Percentiles rank a stretch among this genome's conserved stretches.
phyloP scores from a whole-genome alignment of 805 yeast genomes.

The Candida rishiriensis region DNA sequence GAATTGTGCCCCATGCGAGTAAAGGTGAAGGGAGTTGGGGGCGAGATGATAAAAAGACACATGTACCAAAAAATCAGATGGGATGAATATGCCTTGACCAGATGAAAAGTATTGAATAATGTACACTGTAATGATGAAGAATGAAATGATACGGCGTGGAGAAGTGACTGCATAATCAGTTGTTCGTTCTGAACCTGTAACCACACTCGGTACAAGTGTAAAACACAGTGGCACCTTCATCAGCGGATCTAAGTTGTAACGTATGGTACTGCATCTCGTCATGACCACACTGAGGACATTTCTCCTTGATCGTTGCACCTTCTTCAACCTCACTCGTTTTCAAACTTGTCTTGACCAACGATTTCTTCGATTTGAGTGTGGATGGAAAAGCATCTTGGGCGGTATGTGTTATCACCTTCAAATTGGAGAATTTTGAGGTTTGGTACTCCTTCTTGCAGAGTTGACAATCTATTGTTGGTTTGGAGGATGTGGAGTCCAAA shows the following conservation, averaged over 20 bases:
- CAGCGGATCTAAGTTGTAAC: slow-evolving; percentile 93
- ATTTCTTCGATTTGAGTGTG: slow-evolving; percentile 67
- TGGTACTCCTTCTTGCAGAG: slow-evolving; percentile 40
- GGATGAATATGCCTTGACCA: no score
- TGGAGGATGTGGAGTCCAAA: slow-evolving; percentile 59
- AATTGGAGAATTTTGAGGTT: slow-evolving; percentile 56
- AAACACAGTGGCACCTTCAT: slow-evolving; percentile 99
- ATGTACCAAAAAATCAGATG: no score
- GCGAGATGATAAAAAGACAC: no score
- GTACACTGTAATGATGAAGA: no score
- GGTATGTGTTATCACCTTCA: slow-evolving; percentile 83
- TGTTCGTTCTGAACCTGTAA: slow-evolving; percentile 90
- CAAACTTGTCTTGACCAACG: slow-evolving; percentile 84
- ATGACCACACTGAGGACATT: slow-evolving; percentile 97
- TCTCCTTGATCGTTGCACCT: slow-evolving; percentile 96
- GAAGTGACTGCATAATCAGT: slow-evolving; percentile 34
- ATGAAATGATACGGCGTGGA: no score
- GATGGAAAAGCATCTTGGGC: slow-evolving; percentile 95
- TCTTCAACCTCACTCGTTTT: slow-evolving; percentile 77
- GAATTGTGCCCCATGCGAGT: no score
- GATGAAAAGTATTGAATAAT: no score
- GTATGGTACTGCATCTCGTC: slow-evolving; percentile 99
- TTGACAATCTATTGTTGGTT: slow-evolving; percentile 51
- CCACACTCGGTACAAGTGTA: slow-evolving; percentile 94
- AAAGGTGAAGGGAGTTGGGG: no score